Conservation (phyloP, 345 rosid species). For the Clarkia xantiana region DNA sequence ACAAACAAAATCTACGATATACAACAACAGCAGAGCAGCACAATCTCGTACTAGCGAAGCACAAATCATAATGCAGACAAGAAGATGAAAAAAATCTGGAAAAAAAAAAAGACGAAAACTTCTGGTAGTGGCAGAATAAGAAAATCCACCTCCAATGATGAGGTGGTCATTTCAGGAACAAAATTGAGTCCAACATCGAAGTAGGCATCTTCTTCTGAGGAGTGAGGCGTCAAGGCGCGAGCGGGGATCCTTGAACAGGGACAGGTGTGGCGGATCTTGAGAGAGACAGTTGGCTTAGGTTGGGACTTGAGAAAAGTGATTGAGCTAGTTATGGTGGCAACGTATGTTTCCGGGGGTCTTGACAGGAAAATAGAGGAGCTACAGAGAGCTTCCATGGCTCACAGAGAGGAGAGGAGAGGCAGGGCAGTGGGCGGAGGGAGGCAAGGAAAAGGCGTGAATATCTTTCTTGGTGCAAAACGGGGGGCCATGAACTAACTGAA, state of each 20-base stretch:
- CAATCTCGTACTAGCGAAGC: no score
- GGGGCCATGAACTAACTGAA: no score
- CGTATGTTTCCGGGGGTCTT: conserved; percentile 24
- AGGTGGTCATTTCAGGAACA: conserved; percentile 26
- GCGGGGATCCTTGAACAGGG: conserved; percentile 22
- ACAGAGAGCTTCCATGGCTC: conserved; percentile 43
- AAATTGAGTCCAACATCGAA: conserved; percentile 22
- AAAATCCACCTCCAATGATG: conserved; percentile 39
- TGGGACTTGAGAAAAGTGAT: conserved; percentile 14
- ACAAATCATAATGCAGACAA: neutral
- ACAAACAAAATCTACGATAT: no score
- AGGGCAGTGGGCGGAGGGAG: neutral
- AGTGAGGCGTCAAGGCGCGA: conserved; percentile 27
- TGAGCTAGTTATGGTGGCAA: conserved; percentile 11
- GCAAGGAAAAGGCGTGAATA: neutral
- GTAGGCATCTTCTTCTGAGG: conserved; percentile 20
- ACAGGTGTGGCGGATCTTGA: conserved; percentile 21
- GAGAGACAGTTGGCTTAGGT: conserved; percentile 23
- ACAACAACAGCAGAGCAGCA: no score
- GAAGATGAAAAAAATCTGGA: neutral
- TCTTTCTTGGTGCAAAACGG: no score
- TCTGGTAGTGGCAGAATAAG: neutral
- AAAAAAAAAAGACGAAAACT: neutral
- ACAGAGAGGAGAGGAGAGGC: neutral
- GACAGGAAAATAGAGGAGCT: conserved; percentile 18